Percentiles rank a stretch among this genome's conserved stretches.
Evolutionary conservation across 495 filamentous ascomycete species (phyloP).

Genomic region (Choiromyces venosus): DNA sequence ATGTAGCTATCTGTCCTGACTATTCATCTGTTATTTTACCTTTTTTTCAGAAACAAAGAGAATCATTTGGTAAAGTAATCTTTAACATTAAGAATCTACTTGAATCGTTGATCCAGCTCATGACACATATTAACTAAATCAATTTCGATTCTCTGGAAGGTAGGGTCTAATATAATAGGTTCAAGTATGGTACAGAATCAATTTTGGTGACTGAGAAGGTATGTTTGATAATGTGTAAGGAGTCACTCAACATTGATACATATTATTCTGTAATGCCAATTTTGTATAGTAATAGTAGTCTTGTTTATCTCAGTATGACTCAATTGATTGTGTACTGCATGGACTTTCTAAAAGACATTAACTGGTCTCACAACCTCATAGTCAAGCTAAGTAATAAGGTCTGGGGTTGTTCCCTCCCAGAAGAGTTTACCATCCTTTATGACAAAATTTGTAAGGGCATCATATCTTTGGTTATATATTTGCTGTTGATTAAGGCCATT

Average conservation of each 20-base stretch:
- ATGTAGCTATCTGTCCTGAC: background rate
- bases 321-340: background rate
- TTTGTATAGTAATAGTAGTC: background rate
- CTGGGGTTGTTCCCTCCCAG: background rate
- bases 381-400: background rate
- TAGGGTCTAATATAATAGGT: background rate
- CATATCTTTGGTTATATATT: background rate
- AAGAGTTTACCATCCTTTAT: background rate
- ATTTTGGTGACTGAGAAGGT: background rate
- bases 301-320: background rate
- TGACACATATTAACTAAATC: background rate
- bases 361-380: background rate
- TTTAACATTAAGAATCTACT: slow-evolving; percentile 29
- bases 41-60: background rate
- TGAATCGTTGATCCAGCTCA: background rate
- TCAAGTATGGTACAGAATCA: background rate
- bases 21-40: background rate
- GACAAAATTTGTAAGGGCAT: background rate
- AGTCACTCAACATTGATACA: background rate
- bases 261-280: background rate
- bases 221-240: background rate
- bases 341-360: background rate
- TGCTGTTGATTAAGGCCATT: rapidly evolving
- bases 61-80: slow-evolving; percentile 26
- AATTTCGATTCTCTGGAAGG: background rate